Conservation (phyloP, 257 asterid species). For the Oldenlandia corymbosa region DNA sequence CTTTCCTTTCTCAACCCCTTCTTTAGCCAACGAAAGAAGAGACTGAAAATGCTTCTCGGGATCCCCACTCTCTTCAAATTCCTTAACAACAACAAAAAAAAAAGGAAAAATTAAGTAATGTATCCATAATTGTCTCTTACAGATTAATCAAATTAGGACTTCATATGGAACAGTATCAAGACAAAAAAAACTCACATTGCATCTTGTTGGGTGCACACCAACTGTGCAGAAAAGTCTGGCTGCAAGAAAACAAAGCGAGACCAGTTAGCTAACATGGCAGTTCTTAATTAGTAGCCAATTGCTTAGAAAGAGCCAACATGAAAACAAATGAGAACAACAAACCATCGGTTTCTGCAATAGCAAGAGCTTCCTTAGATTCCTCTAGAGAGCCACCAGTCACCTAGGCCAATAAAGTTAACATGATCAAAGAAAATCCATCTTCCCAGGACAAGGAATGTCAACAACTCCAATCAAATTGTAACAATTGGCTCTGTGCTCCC, state of each 20-base stretch:
- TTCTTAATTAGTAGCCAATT: neutral
- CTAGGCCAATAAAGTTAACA: constrained; percentile 29
- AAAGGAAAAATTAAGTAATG: constrained; percentile 6
- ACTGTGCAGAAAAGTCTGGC: constrained; percentile 95
- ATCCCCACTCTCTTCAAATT: constrained; percentile 90
- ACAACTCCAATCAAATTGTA: too few species aligned
- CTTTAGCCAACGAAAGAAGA: constrained; percentile 70
- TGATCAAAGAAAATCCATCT: neutral
- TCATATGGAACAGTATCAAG: neutral
- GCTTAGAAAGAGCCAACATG: constrained; percentile 2
- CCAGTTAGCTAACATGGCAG: neutral
- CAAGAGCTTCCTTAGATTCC: constrained; percentile 92
- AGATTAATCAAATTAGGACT: neutral
- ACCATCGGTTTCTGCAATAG: constrained; percentile 98
- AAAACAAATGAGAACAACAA: constrained; percentile 16
- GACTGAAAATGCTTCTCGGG: constrained; percentile 76
- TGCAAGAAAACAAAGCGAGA: constrained; percentile 26
- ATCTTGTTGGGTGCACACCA: constrained; percentile 99
- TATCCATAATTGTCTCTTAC: neutral
- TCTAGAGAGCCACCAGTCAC: constrained; percentile 94
- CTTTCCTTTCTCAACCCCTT: constrained; percentile 90
- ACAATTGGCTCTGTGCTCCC: too few species aligned
- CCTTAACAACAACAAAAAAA: constrained; percentile 43
- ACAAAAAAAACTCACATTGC: constrained; percentile 54
- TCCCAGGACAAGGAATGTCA: neutral